A percentile compares a stretch with the other conserved stretches of the same genome.
Evolutionary conservation across 805 yeast genomes (phyloP).

Genomic region (Candida nemodendra): DNA sequence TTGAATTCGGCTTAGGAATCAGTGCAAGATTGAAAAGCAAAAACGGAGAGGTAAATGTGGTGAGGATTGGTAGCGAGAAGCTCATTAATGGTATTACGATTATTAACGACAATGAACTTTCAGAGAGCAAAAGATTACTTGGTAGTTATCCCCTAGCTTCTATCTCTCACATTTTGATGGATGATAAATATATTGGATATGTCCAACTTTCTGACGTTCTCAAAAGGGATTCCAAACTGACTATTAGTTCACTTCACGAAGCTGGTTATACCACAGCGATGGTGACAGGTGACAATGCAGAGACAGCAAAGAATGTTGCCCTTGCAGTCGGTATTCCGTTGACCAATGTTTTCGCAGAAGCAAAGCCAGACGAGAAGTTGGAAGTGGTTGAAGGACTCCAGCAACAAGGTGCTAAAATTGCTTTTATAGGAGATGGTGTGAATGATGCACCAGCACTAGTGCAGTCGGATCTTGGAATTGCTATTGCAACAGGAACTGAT

Average conservation of each 20-base stretch:
- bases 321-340: constrained; percentile 61
- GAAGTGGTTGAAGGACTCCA: constrained; percentile 61
- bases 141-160: constrained; percentile 21
- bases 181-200: constrained; percentile 59
- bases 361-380: constrained; percentile 76
- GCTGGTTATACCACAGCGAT: constrained; percentile 68
- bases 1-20: constrained; percentile 47
- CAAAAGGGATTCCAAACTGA: constrained; percentile 61
- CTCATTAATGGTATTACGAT: constrained; percentile 34
- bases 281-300: constrained; percentile 83
- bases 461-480: constrained; percentile 84
- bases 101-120: constrained; percentile 21
- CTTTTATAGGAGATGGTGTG: constrained; percentile 96
- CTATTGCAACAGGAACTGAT: constrained; percentile 90
- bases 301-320: constrained; percentile 66
- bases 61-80: constrained; percentile 55
- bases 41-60: constrained; percentile 17
- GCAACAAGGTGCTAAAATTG: constrained; percentile 47
- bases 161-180: constrained; percentile 45
- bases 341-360: constrained; percentile 67
- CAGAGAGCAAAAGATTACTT: constrained; percentile 7
- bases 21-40: constrained; percentile 30
- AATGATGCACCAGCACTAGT: constrained; percentile 97
- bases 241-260: constrained; percentile 51
- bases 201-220: constrained; percentile 67